A percentile compares a stretch with the other conserved stretches of the same genome.
Evolutionary conservation across 1,284 basidiomycete species (phyloP).

Genomic region (Cystobasidium slooffiae): DNA sequence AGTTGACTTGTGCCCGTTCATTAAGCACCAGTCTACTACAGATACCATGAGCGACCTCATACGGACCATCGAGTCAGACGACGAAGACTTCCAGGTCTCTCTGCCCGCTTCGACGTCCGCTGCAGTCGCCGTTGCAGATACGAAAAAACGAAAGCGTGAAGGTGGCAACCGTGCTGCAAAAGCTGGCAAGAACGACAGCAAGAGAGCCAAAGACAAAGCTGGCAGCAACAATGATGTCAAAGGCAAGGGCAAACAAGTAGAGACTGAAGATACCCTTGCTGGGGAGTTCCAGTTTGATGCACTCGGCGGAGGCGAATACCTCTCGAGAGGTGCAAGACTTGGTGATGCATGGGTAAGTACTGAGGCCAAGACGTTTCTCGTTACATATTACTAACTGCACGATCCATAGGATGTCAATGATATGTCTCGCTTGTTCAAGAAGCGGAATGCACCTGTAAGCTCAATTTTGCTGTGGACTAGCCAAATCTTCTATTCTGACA

Average conservation of each 20-base stretch:
- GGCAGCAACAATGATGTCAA: slow-evolving; percentile 50
- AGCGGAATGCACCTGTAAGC: slow-evolving; percentile 63
- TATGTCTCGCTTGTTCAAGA: slow-evolving; percentile 50
- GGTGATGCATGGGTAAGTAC: slow-evolving; percentile 59
- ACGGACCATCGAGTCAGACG: slow-evolving; percentile 79
- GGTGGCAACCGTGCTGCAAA: slow-evolving; percentile 2
- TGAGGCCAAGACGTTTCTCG: slow-evolving; percentile 59
- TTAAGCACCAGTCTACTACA: not conserved
- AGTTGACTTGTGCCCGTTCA: not conserved
- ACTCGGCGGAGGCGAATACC: slow-evolving; percentile 65
- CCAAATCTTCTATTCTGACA: slow-evolving; percentile 43
- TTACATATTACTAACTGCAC: slow-evolving; percentile 57
- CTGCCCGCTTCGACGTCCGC: slow-evolving; percentile 46
- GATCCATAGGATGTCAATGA: slow-evolving; percentile 51
- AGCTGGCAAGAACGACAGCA: slow-evolving; percentile 45
- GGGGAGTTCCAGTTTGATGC: slow-evolving; percentile 73
- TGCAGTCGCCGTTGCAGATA: not conserved
- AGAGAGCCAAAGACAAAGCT: slow-evolving; percentile 47
- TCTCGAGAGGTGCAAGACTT: slow-evolving; percentile 24
- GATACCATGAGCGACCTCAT: slow-evolving; percentile 65
- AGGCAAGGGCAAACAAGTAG: slow-evolving; percentile 47
- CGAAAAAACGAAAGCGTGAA: slow-evolving; percentile 42
- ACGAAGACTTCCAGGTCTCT: slow-evolving; percentile 60
- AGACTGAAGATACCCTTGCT: slow-evolving; percentile 48
- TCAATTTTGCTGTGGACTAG: slow-evolving; percentile 34